Evolutionary conservation across 2,329 filamentous ascomycete species (phyloP).

Genomic region (Aspergillus sojae): DNA sequence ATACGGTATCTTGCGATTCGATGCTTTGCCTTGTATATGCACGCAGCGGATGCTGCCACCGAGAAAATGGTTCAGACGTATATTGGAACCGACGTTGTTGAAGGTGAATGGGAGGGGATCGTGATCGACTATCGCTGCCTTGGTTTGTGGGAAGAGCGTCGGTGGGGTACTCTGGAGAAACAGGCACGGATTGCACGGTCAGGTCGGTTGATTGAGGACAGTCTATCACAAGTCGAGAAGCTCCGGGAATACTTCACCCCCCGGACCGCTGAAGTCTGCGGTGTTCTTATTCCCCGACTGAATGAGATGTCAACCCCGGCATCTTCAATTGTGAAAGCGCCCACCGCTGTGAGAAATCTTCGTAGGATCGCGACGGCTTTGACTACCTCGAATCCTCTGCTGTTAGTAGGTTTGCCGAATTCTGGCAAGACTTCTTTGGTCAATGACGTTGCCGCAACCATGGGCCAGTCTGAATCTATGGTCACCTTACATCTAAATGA

Average conservation of each 20-base stretch:
- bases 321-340: slow-evolving; percentile 67
- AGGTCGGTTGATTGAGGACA: slow-evolving; percentile 24
- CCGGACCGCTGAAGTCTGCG: slow-evolving; percentile 66
- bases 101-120: slow-evolving; percentile 74
- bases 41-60: slow-evolving; percentile 76
- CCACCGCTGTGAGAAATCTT: slow-evolving; percentile 74
- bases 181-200: slow-evolving; percentile 28
- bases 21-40: slow-evolving; percentile 76
- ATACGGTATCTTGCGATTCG: slow-evolving; percentile 82
- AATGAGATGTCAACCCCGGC: slow-evolving; percentile 53
- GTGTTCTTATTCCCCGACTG: slow-evolving; percentile 63
- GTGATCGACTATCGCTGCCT: slow-evolving; percentile 78
- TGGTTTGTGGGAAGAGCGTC: slow-evolving; percentile 64
- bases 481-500: slow-evolving; percentile 96
- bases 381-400: slow-evolving; percentile 68
- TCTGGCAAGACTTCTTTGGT: slow-evolving; percentile 88
- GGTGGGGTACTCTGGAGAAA: slow-evolving; percentile 49
- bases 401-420: slow-evolving; percentile 81
- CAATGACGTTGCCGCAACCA: slow-evolving; percentile 76
- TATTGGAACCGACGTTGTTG: slow-evolving; percentile 64
- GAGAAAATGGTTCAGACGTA: slow-evolving; percentile 71
- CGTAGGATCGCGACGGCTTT: slow-evolving; percentile 69
- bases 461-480: slow-evolving; percentile 79
- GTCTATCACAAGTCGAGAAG: slow-evolving; percentile 29
- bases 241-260: slow-evolving; percentile 52